phyloP scores from a whole-genome alignment of 768 basidiomycete genomes.

The Kwoniella europaea region DNA sequence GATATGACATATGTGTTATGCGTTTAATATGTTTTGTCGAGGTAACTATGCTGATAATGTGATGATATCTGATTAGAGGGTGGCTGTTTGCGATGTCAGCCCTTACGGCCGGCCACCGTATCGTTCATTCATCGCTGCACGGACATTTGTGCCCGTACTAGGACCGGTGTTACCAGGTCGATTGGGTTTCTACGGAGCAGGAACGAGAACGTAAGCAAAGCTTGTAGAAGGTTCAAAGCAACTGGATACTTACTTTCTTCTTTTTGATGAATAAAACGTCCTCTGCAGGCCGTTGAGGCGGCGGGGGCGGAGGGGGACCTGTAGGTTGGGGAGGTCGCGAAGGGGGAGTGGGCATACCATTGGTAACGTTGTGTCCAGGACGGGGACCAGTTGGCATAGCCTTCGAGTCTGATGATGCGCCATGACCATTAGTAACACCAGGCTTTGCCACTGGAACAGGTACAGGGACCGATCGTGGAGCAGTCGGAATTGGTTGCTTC shows the following conservation, averaged over 20 bases:
- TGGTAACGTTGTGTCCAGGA: neutral
- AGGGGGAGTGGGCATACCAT: conserved; percentile 1
- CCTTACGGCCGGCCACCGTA: conserved; percentile 18
- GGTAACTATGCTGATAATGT: neutral
- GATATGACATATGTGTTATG: neutral
- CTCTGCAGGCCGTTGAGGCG: conserved; percentile 28
- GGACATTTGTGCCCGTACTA: conserved; percentile 17
- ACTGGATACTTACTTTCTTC: conserved; percentile 38
- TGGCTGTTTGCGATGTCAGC: no score
- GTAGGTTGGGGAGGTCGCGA: conserved; percentile 8
- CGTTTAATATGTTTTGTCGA: neutral
- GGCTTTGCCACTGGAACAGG: neutral
- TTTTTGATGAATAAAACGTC: conserved; percentile 47
- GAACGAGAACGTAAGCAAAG: neutral
- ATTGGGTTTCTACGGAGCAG: conserved; percentile 19
- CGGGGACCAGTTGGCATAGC: neutral
- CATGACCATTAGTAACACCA: neutral
- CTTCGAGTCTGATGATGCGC: neutral
- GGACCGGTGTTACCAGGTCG: conserved; percentile 9
- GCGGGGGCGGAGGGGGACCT: conserved; percentile 20
- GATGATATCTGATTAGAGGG: no score
- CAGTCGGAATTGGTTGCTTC: neutral
- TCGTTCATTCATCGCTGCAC: conserved; percentile 23
- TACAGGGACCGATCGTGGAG: conserved; percentile 1
- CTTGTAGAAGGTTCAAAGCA: neutral